These are phyloP conservation scores for Cytospora leucostoma DNA, from an alignment of 2,329 filamentous ascomycete genomes.

Conservation along the genomic window DNA sequence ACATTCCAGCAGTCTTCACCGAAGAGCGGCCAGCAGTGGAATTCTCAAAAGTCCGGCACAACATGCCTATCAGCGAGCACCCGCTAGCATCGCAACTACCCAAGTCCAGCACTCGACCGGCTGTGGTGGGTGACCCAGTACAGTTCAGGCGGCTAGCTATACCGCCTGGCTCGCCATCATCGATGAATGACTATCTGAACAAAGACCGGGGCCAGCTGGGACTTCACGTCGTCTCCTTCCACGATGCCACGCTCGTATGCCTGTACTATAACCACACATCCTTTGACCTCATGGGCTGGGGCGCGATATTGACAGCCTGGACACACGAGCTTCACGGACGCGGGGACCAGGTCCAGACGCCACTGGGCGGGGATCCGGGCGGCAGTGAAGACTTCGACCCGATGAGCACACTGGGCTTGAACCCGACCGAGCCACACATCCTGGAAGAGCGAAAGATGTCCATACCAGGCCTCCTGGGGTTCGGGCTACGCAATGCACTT, in stretches of 20 bases:
- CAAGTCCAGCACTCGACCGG: conserved; percentile 29
- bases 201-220: conserved; percentile 43
- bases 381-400: conserved; percentile 33
- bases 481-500: conserved; percentile 32
- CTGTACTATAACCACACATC: conserved; percentile 44
- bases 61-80: conserved; percentile 38
- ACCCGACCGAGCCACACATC: conserved; percentile 32
- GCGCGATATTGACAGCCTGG: conserved; percentile 43
- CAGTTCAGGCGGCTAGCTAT: conserved; percentile 31
- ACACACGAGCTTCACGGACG: conserved; percentile 38
- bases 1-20: conserved; percentile 41
- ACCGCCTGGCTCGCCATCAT: conserved; percentile 30
- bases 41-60: conserved; percentile 38
- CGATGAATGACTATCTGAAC: conserved; percentile 40
- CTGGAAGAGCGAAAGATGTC: conserved; percentile 30
- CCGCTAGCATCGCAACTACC: conserved; percentile 38
- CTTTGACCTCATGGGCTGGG: conserved; percentile 43
- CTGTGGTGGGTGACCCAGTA: conserved; percentile 33
- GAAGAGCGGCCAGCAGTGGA: conserved; percentile 38
- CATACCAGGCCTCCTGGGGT: conserved; percentile 32
- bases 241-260: conserved; percentile 43
- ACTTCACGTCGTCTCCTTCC: conserved; percentile 45
- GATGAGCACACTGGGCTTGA: conserved; percentile 31
- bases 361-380: conserved; percentile 24
- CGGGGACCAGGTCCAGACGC: conserved; percentile 36